Percentiles rank a stretch among this genome's conserved stretches.
phyloP scores from a whole-genome alignment of 495 filamentous ascomycete genomes.

The Ramalina peruviana region DNA sequence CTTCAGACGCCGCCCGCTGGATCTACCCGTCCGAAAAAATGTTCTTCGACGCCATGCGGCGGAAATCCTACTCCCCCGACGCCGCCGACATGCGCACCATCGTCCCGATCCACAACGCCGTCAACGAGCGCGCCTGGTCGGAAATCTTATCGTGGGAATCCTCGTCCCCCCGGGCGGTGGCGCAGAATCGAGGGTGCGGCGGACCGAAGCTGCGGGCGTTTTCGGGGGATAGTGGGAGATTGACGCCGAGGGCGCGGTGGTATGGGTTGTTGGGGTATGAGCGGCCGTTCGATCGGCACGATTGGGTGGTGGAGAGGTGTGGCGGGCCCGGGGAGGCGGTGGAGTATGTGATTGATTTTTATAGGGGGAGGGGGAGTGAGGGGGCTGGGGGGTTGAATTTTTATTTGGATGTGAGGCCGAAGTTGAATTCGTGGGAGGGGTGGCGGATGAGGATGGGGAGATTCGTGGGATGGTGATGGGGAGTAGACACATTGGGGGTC shows the following conservation, averaged over 20 bases:
- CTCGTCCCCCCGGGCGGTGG: constrained; percentile 35
- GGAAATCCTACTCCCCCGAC: constrained; percentile 49
- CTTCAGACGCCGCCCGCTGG: constrained; percentile 77
- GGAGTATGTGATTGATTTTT: constrained; percentile 98
- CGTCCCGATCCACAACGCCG: constrained; percentile 95
- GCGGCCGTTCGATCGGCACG: constrained; percentile 86
- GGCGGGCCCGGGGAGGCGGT: constrained; percentile 56
- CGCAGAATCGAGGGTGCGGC: constrained; percentile 48
- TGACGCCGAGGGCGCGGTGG: constrained; percentile 71
- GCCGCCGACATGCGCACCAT: constrained; percentile 71
- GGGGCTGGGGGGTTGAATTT: constrained; percentile 62
- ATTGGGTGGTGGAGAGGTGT: constrained; percentile 93
- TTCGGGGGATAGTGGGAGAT: constrained; percentile 20
- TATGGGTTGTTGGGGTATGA: constrained; percentile 78
- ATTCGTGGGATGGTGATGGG: constrained; percentile 37
- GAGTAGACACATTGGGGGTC: no score
- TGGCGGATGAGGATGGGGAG: constrained; percentile 64
- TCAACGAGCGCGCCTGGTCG: constrained; percentile 78
- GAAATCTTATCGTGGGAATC: constrained; percentile 79
- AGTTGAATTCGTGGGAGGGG: constrained; percentile 84
- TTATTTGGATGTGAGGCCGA: constrained; percentile 88
- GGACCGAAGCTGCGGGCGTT: constrained; percentile 51
- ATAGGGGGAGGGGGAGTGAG: constrained; percentile 53
- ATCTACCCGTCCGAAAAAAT: constrained; percentile 91
- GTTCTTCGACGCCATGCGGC: constrained; percentile 90